phyloP scores from a whole-genome alignment of 805 yeast genomes.

The Starmera caribaea region DNA sequence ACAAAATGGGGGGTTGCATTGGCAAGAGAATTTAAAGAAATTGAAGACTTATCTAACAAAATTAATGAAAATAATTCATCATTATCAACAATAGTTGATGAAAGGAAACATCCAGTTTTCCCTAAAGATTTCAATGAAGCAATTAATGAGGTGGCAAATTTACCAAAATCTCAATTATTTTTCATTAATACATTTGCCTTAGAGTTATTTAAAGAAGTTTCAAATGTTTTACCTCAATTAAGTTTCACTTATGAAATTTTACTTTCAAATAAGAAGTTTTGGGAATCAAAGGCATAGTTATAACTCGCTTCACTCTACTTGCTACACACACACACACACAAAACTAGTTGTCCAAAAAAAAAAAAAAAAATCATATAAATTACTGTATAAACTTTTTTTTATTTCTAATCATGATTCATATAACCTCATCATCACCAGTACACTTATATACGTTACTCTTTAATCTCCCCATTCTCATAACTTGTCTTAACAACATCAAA shows the following conservation, averaged over 20 bases:
- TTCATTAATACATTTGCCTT: constrained; percentile 78
- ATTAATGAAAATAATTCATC: constrained; percentile 13
- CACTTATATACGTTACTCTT: constrained; percentile 9
- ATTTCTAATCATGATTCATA: background rate
- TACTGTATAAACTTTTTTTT: background rate
- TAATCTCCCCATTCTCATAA: constrained; percentile 30
- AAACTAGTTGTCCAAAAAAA: too few species aligned
- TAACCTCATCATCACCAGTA: too few species aligned
- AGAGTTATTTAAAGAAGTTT: constrained; percentile 60
- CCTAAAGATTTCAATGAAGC: constrained; percentile 34
- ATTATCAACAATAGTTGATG: constrained; percentile 13
- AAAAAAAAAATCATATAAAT: background rate
- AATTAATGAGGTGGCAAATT: constrained; percentile 33
- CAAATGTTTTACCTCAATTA: constrained; percentile 51
- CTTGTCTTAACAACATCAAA: constrained; percentile 71
- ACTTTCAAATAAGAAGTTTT: constrained; percentile 41
- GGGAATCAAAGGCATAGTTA: constrained; percentile 26
- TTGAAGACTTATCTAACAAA: constrained; percentile 39
- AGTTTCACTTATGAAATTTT: constrained; percentile 46
- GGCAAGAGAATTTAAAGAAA: constrained; percentile 67
- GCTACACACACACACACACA: too few species aligned
- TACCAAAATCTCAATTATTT: constrained; percentile 70
- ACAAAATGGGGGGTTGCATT: constrained; percentile 84
- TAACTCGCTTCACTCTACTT: too few species aligned
- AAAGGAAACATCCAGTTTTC: constrained; percentile 15